Conservation (phyloP, 306 rosid species). For the Calophaca sinica region DNA sequence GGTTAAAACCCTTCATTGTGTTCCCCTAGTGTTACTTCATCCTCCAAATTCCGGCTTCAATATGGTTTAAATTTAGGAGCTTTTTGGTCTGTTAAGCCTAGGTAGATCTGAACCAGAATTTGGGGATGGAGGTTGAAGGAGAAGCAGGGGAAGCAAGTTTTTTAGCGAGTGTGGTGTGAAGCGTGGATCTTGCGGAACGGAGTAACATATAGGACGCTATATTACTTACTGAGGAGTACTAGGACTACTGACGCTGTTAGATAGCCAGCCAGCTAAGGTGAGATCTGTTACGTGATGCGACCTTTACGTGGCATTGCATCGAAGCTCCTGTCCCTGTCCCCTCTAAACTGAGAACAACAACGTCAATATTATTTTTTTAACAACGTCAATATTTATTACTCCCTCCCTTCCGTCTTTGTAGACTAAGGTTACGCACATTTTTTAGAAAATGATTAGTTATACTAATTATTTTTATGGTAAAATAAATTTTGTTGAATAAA, state of each 20-base stretch:
- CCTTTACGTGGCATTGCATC: not conserved
- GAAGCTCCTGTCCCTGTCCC: not conserved
- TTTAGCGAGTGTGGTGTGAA: not conserved
- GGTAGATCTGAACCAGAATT: not conserved
- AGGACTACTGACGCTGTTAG: not conserved
- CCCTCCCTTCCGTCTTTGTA: too few relatives aligned
- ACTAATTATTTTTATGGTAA: too few relatives aligned
- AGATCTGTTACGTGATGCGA: not conserved
- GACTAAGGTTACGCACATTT: too few relatives aligned
- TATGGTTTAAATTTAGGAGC: not conserved
- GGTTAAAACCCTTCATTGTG: constrained; percentile 44
- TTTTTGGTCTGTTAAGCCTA: not conserved
- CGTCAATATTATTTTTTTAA: too few relatives aligned
- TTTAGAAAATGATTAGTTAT: too few relatives aligned
- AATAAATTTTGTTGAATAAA: too few relatives aligned
- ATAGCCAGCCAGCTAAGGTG: constrained; percentile 13
- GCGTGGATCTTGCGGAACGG: not conserved
- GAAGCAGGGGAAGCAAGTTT: not conserved
- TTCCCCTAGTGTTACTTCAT: constrained; percentile 39
- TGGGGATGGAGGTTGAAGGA: not conserved
- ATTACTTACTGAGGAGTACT: not conserved
- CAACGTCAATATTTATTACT: too few relatives aligned
- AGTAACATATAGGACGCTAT: not conserved
- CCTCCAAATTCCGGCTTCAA: not conserved
- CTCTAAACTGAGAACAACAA: too few relatives aligned